Conservation (phyloP, 495 filamentous ascomycete genomes). For the Aspergillus coremiiformis region DNA sequence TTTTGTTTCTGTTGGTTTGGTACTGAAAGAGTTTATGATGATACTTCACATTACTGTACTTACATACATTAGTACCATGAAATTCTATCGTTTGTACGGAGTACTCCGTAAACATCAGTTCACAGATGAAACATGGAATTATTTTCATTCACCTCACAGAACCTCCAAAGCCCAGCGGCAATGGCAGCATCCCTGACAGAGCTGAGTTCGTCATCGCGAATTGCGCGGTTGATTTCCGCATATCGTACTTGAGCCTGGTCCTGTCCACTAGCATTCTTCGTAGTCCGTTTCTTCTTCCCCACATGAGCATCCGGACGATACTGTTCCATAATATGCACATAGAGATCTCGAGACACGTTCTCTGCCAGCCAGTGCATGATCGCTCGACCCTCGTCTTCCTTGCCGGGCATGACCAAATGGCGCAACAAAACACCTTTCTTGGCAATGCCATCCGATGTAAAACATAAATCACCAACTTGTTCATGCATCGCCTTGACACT, state of each 20-base stretch:
- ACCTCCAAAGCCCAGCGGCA: conserved; percentile 64
- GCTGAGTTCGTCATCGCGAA: conserved; percentile 53
- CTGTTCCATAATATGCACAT: conserved; percentile 72
- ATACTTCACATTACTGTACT: no score
- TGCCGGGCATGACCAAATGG: conserved; percentile 73
- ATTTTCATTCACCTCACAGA: conserved; percentile 59
- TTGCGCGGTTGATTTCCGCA: conserved; percentile 66
- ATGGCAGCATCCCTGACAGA: conserved; percentile 56
- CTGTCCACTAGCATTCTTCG: conserved; percentile 8
- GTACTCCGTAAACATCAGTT: no score
- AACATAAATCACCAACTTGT: conserved; percentile 70
- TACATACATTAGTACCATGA: no score
- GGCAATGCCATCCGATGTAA: conserved; percentile 68
- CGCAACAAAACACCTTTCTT: conserved; percentile 63
- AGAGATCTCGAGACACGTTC: conserved; percentile 60
- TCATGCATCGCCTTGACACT: conserved; percentile 67
- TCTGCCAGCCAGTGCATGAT: conserved; percentile 65
- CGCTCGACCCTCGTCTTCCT: conserved; percentile 55
- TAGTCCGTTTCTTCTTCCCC: conserved; percentile 49
- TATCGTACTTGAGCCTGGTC: conserved; percentile 50
- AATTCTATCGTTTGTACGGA: no score
- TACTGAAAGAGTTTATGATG: no score
- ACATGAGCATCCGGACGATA: conserved; percentile 71
- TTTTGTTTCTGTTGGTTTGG: no score
- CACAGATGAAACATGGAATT: conserved; percentile 65